Evolutionary conservation across 352 stramenopile species (phyloP).

Genomic region (Globisporangium spiculum): DNA sequence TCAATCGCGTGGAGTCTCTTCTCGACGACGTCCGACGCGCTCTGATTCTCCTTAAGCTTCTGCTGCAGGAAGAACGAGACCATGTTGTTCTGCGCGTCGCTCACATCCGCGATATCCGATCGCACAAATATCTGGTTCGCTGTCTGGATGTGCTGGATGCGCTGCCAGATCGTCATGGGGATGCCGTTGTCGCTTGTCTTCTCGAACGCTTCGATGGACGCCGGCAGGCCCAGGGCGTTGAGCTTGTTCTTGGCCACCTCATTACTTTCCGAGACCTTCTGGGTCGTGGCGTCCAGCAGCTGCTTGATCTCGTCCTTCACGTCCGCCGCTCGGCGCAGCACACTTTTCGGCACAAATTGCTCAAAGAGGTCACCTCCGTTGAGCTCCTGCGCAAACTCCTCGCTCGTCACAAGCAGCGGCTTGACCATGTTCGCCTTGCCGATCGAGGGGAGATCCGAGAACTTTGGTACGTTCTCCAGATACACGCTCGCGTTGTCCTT

Average conservation of each 20-base stretch:
- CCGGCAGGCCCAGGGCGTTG: conserved; percentile 55
- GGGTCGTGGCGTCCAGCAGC: conserved; percentile 38
- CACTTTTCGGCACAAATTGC: conserved; percentile 54
- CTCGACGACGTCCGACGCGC: conserved; percentile 47
- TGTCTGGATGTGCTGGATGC: conserved; percentile 49
- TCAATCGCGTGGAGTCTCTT: conserved; percentile 59
- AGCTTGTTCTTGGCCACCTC: conserved; percentile 53
- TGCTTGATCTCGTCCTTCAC: conserved; percentile 48
- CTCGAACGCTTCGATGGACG: conserved; percentile 78
- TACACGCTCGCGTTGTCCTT: conserved; percentile 87
- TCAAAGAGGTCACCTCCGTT: conserved; percentile 65
- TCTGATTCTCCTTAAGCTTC: conserved; percentile 52
- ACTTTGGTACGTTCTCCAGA: conserved; percentile 66
- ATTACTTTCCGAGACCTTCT: conserved; percentile 46
- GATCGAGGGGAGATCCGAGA: conserved; percentile 48
- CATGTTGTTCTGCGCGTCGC: conserved; percentile 20
- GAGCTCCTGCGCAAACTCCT: conserved; percentile 57
- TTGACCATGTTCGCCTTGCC: conserved; percentile 73
- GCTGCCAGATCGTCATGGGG: conserved; percentile 48
- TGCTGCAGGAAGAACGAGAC: conserved; percentile 40
- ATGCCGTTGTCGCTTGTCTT: conserved; percentile 61
- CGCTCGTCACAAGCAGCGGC: conserved; percentile 36
- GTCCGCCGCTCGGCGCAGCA: conserved; percentile 42
- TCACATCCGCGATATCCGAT: conserved; percentile 3
- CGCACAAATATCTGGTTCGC: conserved; percentile 19